Evolutionary conservation across 2,329 filamentous ascomycete species (phyloP).

Genomic region (Alternaria gaisen): DNA sequence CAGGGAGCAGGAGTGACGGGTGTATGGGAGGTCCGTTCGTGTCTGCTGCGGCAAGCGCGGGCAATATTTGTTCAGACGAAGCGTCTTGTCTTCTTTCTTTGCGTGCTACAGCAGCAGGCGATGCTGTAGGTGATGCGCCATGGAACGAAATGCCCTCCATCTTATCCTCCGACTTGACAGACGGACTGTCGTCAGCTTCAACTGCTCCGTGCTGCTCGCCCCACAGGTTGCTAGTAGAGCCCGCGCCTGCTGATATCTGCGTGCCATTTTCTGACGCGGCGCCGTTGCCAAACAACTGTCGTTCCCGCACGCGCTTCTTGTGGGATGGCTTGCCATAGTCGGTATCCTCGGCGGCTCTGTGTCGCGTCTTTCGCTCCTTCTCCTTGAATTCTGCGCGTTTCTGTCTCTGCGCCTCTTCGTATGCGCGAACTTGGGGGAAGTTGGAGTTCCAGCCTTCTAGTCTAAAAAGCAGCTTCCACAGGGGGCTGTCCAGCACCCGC

Average conservation of each 20-base stretch:
- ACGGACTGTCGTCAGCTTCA: constrained; percentile 55
- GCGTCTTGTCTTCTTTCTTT: constrained; percentile 29
- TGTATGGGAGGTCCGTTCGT: constrained; percentile 34
- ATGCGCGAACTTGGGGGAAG: constrained; percentile 67
- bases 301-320: constrained; percentile 62
- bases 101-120: constrained; percentile 24
- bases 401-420: constrained; percentile 66
- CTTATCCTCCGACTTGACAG: constrained; percentile 39
- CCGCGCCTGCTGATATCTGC: constrained; percentile 30
- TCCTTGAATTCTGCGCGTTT: constrained; percentile 47
- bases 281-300: constrained; percentile 53
- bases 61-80: constrained; percentile 16
- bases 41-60: constrained; percentile 11
- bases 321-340: constrained; percentile 60
- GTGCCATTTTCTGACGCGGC: constrained; percentile 32
- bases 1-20: constrained; percentile 44
- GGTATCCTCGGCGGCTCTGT: constrained; percentile 55
- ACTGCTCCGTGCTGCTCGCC: constrained; percentile 58
- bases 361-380: constrained; percentile 57
- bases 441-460: constrained; percentile 87
- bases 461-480: constrained; percentile 87
- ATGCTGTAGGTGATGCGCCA: constrained; percentile 25
- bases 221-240: constrained; percentile 47
- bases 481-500: constrained; percentile 79
- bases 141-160: constrained; percentile 52